Evolutionary conservation across 805 yeast species (phyloP).

Genomic region (Zygosaccharomyces rouxii): DNA sequence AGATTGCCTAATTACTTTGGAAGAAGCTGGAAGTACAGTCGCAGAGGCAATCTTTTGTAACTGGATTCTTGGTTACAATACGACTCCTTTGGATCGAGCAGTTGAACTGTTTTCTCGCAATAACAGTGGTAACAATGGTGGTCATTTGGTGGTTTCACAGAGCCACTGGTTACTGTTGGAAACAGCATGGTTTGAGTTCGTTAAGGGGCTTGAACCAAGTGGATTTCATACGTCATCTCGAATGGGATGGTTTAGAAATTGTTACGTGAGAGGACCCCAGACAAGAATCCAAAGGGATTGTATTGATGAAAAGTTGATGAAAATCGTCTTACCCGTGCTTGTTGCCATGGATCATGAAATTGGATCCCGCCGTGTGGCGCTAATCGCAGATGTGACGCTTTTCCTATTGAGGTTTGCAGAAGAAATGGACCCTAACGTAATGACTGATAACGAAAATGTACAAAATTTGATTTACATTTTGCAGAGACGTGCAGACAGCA

Average conservation of each 20-base stretch:
- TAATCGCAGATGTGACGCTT: conserved; percentile 18
- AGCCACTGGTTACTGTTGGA: conserved; percentile 26
- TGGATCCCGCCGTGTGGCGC: conserved; percentile 11
- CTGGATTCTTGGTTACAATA: conserved; percentile 7
- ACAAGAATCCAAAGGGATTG: conserved; percentile 9
- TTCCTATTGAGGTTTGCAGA: conserved; percentile 19
- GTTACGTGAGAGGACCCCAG: conserved; percentile 13
- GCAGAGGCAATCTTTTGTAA: conserved; percentile 18
- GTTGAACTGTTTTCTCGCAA: not conserved
- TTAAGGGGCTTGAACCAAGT: conserved; percentile 10
- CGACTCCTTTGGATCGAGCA: not conserved
- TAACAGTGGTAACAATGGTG: not conserved
- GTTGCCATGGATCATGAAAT: conserved; percentile 5
- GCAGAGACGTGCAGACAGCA: not conserved
- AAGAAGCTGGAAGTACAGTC: not conserved
- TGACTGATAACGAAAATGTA: not conserved
- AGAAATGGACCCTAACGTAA: not conserved
- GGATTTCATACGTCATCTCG: conserved; percentile 3
- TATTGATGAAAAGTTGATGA: conserved; percentile 16
- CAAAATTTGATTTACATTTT: not conserved
- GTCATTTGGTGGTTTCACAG: conserved; percentile 6
- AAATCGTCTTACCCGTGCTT: conserved; percentile 16
- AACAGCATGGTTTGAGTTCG: conserved; percentile 27
- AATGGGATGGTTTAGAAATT: conserved; percentile 8
- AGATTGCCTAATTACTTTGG: not conserved